Conservation (phyloP, 1,284 basidiomycete species). For the Salmacisia buchloeana region DNA sequence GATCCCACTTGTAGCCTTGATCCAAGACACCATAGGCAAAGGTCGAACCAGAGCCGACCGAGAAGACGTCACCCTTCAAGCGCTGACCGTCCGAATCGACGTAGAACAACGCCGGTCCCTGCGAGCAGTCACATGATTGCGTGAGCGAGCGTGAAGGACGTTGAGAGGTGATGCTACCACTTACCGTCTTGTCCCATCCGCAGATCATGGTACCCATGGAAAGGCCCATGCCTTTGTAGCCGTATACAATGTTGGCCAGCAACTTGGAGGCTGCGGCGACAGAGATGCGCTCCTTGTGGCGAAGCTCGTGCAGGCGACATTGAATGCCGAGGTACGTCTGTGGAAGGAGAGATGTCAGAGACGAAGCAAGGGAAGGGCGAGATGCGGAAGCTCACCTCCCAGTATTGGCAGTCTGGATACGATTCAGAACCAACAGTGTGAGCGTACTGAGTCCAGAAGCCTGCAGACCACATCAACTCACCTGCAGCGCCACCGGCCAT, state of each 20-base stretch:
- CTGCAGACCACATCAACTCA: neutral
- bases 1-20: constrained; percentile 90
- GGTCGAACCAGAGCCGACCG: constrained; percentile 94
- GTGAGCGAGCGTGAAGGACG: neutral
- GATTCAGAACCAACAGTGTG: neutral
- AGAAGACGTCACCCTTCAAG: constrained; percentile 92
- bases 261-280: constrained; percentile 98
- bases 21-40: constrained; percentile 98
- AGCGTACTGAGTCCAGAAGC: neutral
- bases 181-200: constrained; percentile 96
- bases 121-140: constrained; percentile 5
- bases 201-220: constrained; percentile 99
- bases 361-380: neutral
- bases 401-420: constrained; percentile 33
- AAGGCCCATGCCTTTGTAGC: constrained; percentile 98
- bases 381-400: constrained; percentile 20
- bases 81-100: constrained; percentile 96
- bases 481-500: constrained; percentile 94
- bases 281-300: constrained; percentile 95
- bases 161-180: constrained; percentile 37
- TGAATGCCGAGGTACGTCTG: constrained; percentile 98
- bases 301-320: constrained; percentile 90
- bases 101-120: constrained; percentile 95
- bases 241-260: constrained; percentile 91
- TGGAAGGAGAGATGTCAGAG: neutral